Evolutionary conservation across 805 yeast genomes (phyloP).

Genomic region (Saccharomycopsis fibuligera): DNA sequence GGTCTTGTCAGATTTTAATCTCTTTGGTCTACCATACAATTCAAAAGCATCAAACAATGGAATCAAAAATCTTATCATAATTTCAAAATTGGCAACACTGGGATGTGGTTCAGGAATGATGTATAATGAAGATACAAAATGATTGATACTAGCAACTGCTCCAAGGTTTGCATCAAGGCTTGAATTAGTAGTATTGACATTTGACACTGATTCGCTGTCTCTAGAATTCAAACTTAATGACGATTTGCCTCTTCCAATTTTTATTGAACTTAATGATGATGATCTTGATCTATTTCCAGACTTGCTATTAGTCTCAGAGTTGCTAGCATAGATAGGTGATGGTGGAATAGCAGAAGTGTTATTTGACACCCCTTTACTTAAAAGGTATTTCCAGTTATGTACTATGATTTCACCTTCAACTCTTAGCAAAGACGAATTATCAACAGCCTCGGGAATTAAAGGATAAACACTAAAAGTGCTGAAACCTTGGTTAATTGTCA

Average conservation of each 20-base stretch:
- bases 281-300: slow-evolving; percentile 18
- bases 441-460: slow-evolving; percentile 49
- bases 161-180: slow-evolving; percentile 13
- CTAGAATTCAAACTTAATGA: slow-evolving; percentile 14
- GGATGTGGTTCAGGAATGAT: slow-evolving; percentile 68
- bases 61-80: slow-evolving; percentile 61
- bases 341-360: slow-evolving; percentile 10
- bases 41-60: slow-evolving; percentile 67
- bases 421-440: slow-evolving; percentile 49
- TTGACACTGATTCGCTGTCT: slow-evolving; percentile 4
- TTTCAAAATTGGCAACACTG: slow-evolving; percentile 66
- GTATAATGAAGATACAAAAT: slow-evolving; percentile 31
- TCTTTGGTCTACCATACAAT: slow-evolving; percentile 68
- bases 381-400: slow-evolving; percentile 22
- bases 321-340: slow-evolving; percentile 10
- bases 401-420: slow-evolving; percentile 48
- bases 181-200: slow-evolving; percentile 4
- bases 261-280: slow-evolving; percentile 17
- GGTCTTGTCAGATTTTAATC: slow-evolving; percentile 50
- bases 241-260: slow-evolving; percentile 13
- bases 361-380: slow-evolving; percentile 11
- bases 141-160: slow-evolving; percentile 8
- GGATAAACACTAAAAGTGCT: slow-evolving; percentile 55
- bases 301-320: background rate
- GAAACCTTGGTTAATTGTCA: slow-evolving; percentile 39